phyloP scores from a whole-genome alignment of 306 rosid genomes.

The Quillaja saponaria region DNA sequence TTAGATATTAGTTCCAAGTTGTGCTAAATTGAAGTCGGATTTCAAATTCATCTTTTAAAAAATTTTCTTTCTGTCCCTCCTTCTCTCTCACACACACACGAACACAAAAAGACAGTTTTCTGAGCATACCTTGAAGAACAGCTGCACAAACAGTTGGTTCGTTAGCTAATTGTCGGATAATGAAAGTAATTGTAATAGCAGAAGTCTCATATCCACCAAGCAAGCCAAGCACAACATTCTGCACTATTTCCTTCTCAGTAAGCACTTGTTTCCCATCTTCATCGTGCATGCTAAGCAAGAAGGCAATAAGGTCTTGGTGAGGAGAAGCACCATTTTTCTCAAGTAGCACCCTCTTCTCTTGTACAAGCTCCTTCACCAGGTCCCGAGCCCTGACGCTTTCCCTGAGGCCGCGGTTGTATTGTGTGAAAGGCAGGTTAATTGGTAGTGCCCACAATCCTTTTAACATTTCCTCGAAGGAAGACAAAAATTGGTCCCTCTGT shows the following conservation, averaged over 20 bases:
- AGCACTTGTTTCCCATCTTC: constrained; percentile 40
- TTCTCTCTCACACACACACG: not conserved
- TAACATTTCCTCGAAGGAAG: constrained; percentile 35
- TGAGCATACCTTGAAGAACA: constrained; percentile 63
- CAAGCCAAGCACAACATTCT: constrained; percentile 62
- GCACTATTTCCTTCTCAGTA: constrained; percentile 62
- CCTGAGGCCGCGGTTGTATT: constrained; percentile 36
- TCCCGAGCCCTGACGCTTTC: constrained; percentile 39
- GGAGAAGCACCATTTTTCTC: constrained; percentile 41
- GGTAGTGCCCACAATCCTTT: constrained; percentile 48
- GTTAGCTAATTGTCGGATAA: constrained; percentile 47
- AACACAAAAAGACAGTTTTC: not conserved
- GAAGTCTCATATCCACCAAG: constrained; percentile 78
- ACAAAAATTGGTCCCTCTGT: constrained; percentile 28
- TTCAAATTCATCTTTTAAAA: no score
- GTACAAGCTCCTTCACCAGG: constrained; percentile 35
- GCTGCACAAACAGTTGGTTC: constrained; percentile 54
- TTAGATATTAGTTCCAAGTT: no score
- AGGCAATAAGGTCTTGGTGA: constrained; percentile 58
- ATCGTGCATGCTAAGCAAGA: constrained; percentile 52
- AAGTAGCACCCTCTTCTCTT: constrained; percentile 35
- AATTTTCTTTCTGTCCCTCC: no score
- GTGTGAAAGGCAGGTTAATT: constrained; percentile 46
- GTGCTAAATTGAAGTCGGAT: no score
- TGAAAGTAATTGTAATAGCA: constrained; percentile 58